A percentile compares a stretch with the other conserved stretches of the same genome.
Evolutionary conservation across 306 rosid species (phyloP).

Genomic region (Astragalus membranaceus): DNA sequence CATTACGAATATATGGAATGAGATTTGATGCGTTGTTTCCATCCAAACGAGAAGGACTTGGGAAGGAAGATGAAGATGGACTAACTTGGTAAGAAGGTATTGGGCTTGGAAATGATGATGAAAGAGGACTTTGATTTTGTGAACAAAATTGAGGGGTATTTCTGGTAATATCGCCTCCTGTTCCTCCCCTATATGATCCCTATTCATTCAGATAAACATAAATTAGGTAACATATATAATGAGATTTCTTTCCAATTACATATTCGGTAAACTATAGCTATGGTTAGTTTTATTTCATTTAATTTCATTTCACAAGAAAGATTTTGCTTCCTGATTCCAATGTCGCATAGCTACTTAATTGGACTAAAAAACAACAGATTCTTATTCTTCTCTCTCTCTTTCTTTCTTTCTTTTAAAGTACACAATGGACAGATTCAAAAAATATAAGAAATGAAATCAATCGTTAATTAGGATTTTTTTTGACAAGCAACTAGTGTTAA

Average conservation of each 20-base stretch:
- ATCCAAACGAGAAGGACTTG: constrained; percentile 66
- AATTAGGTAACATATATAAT: too few relatives aligned
- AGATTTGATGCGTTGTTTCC: constrained; percentile 40
- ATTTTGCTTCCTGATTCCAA: background rate
- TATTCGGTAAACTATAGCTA: too few relatives aligned
- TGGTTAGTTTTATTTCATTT: background rate
- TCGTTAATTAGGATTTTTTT: background rate
- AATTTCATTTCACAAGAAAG: background rate
- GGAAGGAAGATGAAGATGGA: constrained; percentile 84
- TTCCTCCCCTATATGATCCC: constrained; percentile 51
- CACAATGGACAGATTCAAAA: too few relatives aligned
- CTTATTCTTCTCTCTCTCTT: background rate
- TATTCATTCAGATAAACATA: background rate
- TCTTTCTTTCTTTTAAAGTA: too few relatives aligned
- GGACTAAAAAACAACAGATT: background rate
- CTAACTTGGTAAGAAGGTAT: constrained; percentile 89
- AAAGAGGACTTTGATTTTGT: constrained; percentile 72
- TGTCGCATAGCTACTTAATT: background rate
- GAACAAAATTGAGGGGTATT: constrained; percentile 57
- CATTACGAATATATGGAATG: constrained; percentile 44
- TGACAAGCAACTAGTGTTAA: too few relatives aligned
- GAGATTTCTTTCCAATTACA: too few relatives aligned
- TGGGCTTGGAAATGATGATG: constrained; percentile 73
- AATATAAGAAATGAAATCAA: background rate
- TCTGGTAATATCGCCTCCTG: constrained; percentile 45